Base-by-base conservation (phyloP, 1,139 yeast genomes). In the Kurtzmaniella quercitrusa region DNA sequence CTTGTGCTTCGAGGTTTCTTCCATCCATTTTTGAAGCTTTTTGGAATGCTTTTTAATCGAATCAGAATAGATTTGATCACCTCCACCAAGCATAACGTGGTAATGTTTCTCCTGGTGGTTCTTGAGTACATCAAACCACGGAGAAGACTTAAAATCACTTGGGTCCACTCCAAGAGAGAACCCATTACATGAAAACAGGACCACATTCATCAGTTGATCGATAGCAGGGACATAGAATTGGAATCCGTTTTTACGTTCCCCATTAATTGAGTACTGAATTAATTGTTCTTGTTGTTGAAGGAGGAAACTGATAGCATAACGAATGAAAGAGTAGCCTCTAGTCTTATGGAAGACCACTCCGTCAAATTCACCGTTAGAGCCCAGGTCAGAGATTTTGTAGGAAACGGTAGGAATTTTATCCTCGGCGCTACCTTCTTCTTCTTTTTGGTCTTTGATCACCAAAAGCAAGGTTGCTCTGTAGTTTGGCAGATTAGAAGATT, bases 71-170 rank as follows among this genome's bases (percentile, higher is more conserved):
- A 93, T 77, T 65, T 93, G 98, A 62, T 93, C 98, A 29, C 98
- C 98, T 41, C 98, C 98, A 17, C 98, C 98, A 37, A 91, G 70
- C 95, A 91, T 90, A 5, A 89, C 97, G 59, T 93, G 97, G 65
- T 87, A 89, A 41, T 84, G 91, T 39, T 71, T 63, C 8, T 57
- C 51, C 5, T 66, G 57, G 58, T 90, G 96, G 51, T 81, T 80
- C 25, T 76, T 69, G 55, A 91, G 58, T 3, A 91, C 95, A 58
- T 93, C 96, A 42, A 69, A 74, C 98, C 98, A 93, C 52, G 91
- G 66, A 3, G 89, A 82, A 12, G 91, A 87, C 48, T 80, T 77
- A 64, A 81, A 91, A 14, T 67, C 66, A 1, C 67, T 58, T 1
- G 96, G 82, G 47, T 82, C 87, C 2, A 87, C 85, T 3, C 77